phyloP scores from a whole-genome alignment of 768 basidiomycete species.

The Pulveroboletus sp. region DNA sequence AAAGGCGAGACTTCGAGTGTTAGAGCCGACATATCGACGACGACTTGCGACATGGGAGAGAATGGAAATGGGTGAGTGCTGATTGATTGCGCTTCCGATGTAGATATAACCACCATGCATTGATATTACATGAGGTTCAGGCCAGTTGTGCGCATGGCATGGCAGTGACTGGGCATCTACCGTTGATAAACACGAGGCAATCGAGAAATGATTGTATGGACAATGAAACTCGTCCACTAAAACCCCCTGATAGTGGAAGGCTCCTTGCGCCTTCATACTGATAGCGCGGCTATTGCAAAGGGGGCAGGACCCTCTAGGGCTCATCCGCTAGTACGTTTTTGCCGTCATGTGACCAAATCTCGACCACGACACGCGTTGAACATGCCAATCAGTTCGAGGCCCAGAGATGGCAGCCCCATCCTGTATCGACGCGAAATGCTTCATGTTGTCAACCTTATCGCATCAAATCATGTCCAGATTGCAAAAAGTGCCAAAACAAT shows the following conservation, averaged over 20 bases:
- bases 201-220: slow-evolving; percentile 5
- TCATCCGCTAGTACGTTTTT: slow-evolving; percentile 20
- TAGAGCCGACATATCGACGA: slow-evolving; percentile 25
- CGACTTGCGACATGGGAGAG: slow-evolving; percentile 26
- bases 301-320: background rate
- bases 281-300: slow-evolving; percentile 2
- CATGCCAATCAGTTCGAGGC: slow-evolving; percentile 16
- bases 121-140: slow-evolving; percentile 26
- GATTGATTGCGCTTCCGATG: slow-evolving; percentile 17
- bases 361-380: slow-evolving; percentile 13
- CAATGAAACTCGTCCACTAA: background rate
- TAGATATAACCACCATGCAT: slow-evolving; percentile 25
- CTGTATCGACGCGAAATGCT: background rate
- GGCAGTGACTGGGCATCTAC: slow-evolving; percentile 15
- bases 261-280: slow-evolving; percentile 16
- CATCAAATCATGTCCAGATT: slow-evolving; percentile 21
- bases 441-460: slow-evolving; percentile 19
- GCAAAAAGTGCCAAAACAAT: slow-evolving; percentile 2
- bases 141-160: slow-evolving; percentile 27
- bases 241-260: slow-evolving; percentile 9
- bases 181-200: slow-evolving; percentile 26
- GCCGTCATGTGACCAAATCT: slow-evolving; percentile 4
- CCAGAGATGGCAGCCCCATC: background rate
- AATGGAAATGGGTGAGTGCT: slow-evolving; percentile 14
- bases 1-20: slow-evolving; percentile 26